Evolutionary conservation across 2,329 filamentous ascomycete species (phyloP).

Genomic region (Paracorniculantispora psalliotae): DNA sequence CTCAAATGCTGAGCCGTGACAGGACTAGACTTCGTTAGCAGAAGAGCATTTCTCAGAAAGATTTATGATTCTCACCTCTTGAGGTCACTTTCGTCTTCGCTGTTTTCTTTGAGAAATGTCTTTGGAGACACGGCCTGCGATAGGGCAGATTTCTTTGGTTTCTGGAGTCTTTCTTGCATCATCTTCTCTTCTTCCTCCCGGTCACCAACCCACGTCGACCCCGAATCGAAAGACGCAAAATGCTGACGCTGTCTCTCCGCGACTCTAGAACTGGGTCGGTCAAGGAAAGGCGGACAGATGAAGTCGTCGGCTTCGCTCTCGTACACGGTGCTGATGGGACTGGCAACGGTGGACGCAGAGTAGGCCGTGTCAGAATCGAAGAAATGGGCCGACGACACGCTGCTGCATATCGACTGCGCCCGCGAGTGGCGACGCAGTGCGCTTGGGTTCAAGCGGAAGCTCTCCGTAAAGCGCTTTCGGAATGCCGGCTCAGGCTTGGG

Average conservation of each 20-base stretch:
- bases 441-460: slow-evolving; percentile 15
- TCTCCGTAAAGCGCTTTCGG: slow-evolving; percentile 24
- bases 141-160: not conserved
- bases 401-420: slow-evolving; percentile 21
- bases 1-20: not conserved
- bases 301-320: slow-evolving; percentile 22
- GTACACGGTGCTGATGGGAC: slow-evolving; percentile 32
- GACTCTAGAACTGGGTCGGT: not conserved
- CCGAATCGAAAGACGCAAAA: slow-evolving; percentile 31
- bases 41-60: not conserved
- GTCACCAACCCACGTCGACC: slow-evolving; percentile 35
- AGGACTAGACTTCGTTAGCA: not conserved
- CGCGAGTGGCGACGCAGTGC: slow-evolving; percentile 27
- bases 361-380: slow-evolving; percentile 35
- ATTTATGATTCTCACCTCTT: not conserved
- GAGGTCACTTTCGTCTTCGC: not conserved
- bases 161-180: not conserved
- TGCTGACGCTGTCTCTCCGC: slow-evolving; percentile 18
- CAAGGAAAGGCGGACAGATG: not conserved
- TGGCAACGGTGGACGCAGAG: slow-evolving; percentile 31
- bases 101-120: not conserved
- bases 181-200: slow-evolving; percentile 24
- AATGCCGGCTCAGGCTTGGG: not conserved
- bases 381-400: slow-evolving; percentile 32
- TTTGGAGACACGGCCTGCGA: not conserved